Evolutionary conservation across 148 eudicot genomes (phyloP).

Genomic region (Mesembryanthemum crystallinum): DNA sequence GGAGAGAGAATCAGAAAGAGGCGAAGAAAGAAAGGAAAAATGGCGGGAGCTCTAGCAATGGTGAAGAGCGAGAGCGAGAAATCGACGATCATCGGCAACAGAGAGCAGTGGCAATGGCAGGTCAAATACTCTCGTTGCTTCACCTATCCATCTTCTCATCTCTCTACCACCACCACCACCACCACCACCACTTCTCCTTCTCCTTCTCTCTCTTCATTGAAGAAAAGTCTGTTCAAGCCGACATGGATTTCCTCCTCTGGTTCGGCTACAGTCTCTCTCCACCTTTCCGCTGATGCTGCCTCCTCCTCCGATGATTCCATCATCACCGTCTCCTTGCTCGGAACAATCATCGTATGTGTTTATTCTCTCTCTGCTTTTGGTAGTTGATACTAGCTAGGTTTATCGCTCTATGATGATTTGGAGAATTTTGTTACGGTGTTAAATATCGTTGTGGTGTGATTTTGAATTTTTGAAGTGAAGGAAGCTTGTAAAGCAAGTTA

Average conservation of each 20-base stretch:
- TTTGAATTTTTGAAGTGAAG: not conserved
- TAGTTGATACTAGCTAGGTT: no score
- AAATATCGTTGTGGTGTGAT: no score
- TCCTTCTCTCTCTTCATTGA: conserved; percentile 12
- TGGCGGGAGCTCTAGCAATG: conserved; percentile 50
- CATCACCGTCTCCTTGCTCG: conserved; percentile 39
- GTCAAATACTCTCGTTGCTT: conserved; percentile 55
- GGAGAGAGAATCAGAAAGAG: not conserved
- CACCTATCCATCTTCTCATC: conserved; percentile 29
- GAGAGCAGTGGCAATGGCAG: conserved; percentile 34
- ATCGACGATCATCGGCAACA: not conserved
- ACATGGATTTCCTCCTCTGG: conserved; percentile 46
- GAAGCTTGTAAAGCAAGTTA: not conserved
- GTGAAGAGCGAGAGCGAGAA: conserved; percentile 11
- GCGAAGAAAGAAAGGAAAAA: conserved; percentile 20
- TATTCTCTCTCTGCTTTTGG: not conserved
- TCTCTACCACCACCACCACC: conserved; percentile 1
- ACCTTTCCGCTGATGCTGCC: conserved; percentile 27
- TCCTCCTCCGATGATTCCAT: conserved; percentile 21
- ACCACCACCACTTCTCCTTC: conserved; percentile 14
- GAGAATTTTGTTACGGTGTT: not conserved
- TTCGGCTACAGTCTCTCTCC: conserved; percentile 34
- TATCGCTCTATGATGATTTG: no score
- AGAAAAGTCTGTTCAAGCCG: conserved; percentile 21
- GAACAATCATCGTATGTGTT: not conserved